These are phyloP conservation scores for Avena sativa DNA, from an alignment of 176 grass and related monocot genomes.

Conservation along the genomic window DNA sequence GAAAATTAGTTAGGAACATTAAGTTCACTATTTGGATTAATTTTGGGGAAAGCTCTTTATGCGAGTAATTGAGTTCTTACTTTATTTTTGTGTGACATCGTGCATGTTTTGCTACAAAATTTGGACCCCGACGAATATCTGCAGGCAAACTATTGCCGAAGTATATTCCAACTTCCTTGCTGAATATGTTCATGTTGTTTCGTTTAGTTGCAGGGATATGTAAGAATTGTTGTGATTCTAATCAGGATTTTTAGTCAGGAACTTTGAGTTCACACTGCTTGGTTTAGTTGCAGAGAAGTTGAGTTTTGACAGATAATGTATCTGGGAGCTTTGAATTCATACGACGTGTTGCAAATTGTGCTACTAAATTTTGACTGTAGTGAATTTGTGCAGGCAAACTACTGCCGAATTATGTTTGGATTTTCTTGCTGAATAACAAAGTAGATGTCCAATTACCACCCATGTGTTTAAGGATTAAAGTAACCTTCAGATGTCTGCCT, in stretches of 20 bases:
- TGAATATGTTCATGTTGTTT: not conserved
- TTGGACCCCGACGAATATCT: not conserved
- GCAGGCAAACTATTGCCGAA: slow-evolving; percentile 2
- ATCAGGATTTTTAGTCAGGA: not conserved
- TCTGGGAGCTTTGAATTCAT: slow-evolving; percentile 16
- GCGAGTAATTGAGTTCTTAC: not conserved
- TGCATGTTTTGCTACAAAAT: slow-evolving; percentile 35
- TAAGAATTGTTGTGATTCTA: not conserved
- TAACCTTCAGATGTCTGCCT: not conserved
- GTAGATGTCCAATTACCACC: not conserved
- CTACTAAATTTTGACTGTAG: not conserved
- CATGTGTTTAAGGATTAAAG: not conserved
- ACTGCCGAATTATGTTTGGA: not conserved
- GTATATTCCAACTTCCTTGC: not conserved
- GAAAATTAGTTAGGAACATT: slow-evolving; percentile 17
- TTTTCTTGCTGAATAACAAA: slow-evolving; percentile 24
- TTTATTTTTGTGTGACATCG: not conserved
- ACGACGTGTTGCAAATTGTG: not conserved
- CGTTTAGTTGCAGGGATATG: not conserved
- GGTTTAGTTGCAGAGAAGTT: not conserved
- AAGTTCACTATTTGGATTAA: not conserved
- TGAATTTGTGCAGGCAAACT: slow-evolving; percentile 6
- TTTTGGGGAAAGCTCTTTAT: not conserved
- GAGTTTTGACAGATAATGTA: not conserved
- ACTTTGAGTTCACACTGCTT: slow-evolving; percentile 1